Evolutionary conservation across 1,284 basidiomycete genomes (phyloP).

Genomic region (Malassezia brasiliensis): DNA sequence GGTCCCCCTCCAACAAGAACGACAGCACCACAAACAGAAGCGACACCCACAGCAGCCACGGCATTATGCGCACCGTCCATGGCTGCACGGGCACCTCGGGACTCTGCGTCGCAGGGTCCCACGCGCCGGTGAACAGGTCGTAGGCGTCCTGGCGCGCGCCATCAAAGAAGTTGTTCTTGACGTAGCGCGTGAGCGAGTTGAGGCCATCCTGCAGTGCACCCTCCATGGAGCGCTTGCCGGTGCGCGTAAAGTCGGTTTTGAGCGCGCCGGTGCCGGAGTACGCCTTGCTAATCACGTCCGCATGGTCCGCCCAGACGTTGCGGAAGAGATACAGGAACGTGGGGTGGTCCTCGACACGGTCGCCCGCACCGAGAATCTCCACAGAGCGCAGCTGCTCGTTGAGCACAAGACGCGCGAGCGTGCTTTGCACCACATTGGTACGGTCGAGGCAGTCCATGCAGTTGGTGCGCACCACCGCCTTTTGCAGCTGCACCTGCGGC

Average conservation of each 20-base stretch:
- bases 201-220: conserved; percentile 76
- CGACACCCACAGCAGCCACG: conserved; percentile 69
- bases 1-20: conserved; percentile 23
- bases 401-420: conserved; percentile 35
- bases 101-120: conserved; percentile 59
- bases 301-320: conserved; percentile 97
- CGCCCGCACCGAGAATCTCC: conserved; percentile 33
- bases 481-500: conserved; percentile 39
- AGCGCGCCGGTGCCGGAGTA: conserved; percentile 92
- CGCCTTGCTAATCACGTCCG: conserved; percentile 77
- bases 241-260: conserved; percentile 89
- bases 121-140: conserved; percentile 84
- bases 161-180: conserved; percentile 96
- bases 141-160: conserved; percentile 63
- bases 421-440: conserved; percentile 81
- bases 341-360: conserved; percentile 33
- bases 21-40: conserved; percentile 53
- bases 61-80: conserved; percentile 70
- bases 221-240: conserved; percentile 70
- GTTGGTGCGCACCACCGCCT: conserved; percentile 52
- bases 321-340: conserved; percentile 63
- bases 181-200: conserved; percentile 76
- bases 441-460: conserved; percentile 80
- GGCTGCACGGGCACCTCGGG: conserved; percentile 70
- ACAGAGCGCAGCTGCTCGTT: conserved; percentile 64